These are phyloP conservation scores for Lasiodiplodia gonubiensis DNA, from an alignment of 2,329 filamentous ascomycete genomes.

Conservation along the genomic window DNA sequence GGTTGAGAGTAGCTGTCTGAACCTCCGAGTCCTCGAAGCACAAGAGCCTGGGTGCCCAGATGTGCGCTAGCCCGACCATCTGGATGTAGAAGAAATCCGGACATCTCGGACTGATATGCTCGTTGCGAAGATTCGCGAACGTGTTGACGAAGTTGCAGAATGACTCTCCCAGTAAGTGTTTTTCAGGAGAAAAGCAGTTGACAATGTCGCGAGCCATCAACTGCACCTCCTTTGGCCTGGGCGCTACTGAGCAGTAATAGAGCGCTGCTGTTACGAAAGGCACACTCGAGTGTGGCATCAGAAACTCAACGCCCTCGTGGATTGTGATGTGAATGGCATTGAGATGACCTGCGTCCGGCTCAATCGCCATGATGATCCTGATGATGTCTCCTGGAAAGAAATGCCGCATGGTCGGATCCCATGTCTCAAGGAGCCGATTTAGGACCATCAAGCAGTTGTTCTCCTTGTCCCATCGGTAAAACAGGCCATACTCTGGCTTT, in stretches of 20 bases:
- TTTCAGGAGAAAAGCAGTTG: slow-evolving; percentile 34
- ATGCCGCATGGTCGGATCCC: slow-evolving; percentile 39
- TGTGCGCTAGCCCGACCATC: slow-evolving; percentile 33
- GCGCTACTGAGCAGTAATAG: slow-evolving; percentile 39
- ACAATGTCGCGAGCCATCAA: slow-evolving; percentile 36
- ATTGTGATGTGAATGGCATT: slow-evolving; percentile 36
- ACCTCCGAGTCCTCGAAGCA: slow-evolving; percentile 40
- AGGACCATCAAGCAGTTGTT: slow-evolving; percentile 40
- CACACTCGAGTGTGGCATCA: slow-evolving; percentile 38
- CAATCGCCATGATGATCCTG: slow-evolving; percentile 36
- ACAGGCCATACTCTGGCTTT: slow-evolving; percentile 33
- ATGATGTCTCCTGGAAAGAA: slow-evolving; percentile 43
- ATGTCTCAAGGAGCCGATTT: slow-evolving; percentile 44
- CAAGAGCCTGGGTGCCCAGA: slow-evolving; percentile 37
- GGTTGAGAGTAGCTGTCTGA: slow-evolving; percentile 34
- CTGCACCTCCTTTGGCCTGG: slow-evolving; percentile 31
- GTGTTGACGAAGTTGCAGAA: slow-evolving; percentile 38
- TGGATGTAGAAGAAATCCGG: slow-evolving; percentile 36
- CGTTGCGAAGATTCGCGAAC: slow-evolving; percentile 37
- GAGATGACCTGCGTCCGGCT: slow-evolving; percentile 29
- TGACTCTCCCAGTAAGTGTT: slow-evolving; percentile 25
- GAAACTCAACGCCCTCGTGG: slow-evolving; percentile 37
- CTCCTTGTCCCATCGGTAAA: slow-evolving; percentile 39
- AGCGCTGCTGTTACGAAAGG: slow-evolving; percentile 42
- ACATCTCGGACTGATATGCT: slow-evolving; percentile 33